Evolutionary conservation across 495 filamentous ascomycete genomes (phyloP), one percentile per base, ranked within the genome.

Genomic region (Platismatia glauca): DNA sequence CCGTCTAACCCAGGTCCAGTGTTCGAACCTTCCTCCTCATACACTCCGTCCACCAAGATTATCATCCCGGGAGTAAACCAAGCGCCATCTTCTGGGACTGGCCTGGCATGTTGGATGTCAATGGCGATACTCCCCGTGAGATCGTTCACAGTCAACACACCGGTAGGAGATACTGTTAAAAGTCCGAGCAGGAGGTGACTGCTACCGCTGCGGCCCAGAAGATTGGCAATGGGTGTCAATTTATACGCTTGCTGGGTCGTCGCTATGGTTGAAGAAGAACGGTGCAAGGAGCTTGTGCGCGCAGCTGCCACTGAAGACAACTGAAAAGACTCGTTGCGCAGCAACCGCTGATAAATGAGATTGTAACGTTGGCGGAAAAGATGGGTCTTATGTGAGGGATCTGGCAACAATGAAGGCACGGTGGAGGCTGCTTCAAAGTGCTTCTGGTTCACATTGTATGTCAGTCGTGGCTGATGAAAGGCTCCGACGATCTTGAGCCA

Each of bases 61-160:
- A 98, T 90, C 90, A 96, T 96, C 3, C 94, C 94, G 0, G 94
- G 92, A 1, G 85, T 82, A 69, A 96, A 95, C 88, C 90, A 97
- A 9, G 88, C 87, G 22, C 88, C 91, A 66, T 95, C 86, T 64
- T 89, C 84, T 1, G 91, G 92, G 63, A 96, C 86, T 43, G 88
- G 82, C 27, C 84, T 82, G 0, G 91, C 90, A 68, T 94, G 88
- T 22, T 85, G 83, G 22, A 97, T 73, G 66, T 97, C 90, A 20
- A 98, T 79, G 13, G 82, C 77, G 66, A 97, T 95, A 57, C 88
- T 90, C 33, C 93, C 94, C 2, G 93, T 93, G 35, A 89, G 72
- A 68, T 98, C 94, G 58, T 83, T 86, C 35, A 98, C 84, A 13
- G 90, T 86, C 3, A 97, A 75, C 43, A 81, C 82, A 9, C 95